These are phyloP conservation scores for Botrytis deweyae DNA, from an alignment of 2,329 filamentous ascomycete genomes.

Conservation along the genomic window DNA sequence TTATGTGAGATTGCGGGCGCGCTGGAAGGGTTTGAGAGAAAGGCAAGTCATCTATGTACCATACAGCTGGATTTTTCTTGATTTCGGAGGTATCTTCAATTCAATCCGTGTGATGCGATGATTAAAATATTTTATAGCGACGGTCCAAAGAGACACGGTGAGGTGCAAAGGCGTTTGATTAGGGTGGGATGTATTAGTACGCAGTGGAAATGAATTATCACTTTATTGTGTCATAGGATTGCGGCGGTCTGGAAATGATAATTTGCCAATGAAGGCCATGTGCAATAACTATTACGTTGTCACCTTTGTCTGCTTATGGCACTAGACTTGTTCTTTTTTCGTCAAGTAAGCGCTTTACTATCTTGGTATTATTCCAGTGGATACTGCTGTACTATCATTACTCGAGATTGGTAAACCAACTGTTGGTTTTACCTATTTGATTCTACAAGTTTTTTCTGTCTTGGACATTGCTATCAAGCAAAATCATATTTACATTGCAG, in stretches of 20 bases:
- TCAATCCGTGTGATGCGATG: neutral
- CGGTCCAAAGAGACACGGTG: neutral
- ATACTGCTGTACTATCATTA: neutral
- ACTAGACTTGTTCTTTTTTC: too few relatives aligned
- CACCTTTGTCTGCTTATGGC: neutral
- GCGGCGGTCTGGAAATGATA: neutral
- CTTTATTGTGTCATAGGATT: neutral
- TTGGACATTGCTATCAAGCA: neutral
- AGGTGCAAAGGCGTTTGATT: conserved; percentile 11
- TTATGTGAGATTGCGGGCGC: neutral
- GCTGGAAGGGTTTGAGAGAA: neutral
- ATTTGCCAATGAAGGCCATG: neutral
- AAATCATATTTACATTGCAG: neutral
- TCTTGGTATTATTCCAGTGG: neutral
- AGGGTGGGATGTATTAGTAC: neutral
- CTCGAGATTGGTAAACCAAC: neutral
- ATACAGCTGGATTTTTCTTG: neutral
- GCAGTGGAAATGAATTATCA: neutral
- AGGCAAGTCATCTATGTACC: neutral
- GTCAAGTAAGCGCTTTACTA: neutral
- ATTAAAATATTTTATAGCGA: neutral
- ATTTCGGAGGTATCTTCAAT: neutral
- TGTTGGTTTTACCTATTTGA: neutral
- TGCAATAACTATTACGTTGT: neutral
- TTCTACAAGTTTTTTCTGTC: neutral